These are phyloP conservation scores for Cercospora canescens DNA, from an alignment of 2,329 filamentous ascomycete species.

Conservation along the genomic window DNA sequence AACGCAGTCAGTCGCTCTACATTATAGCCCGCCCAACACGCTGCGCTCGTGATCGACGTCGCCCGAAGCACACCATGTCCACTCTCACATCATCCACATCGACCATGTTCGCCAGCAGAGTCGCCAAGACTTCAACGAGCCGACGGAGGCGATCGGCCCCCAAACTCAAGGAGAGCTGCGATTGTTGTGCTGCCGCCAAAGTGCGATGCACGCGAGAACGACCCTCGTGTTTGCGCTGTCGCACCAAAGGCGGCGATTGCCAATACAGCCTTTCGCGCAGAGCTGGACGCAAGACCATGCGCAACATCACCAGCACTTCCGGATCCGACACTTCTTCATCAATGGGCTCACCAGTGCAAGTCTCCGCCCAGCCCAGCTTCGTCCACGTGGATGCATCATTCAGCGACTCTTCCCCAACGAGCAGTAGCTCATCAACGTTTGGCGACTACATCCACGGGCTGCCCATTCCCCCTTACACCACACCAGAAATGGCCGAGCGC, in stretches of 20 bases:
- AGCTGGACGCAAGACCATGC: conserved; percentile 23
- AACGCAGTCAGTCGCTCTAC: background rate
- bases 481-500: background rate
- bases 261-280: conserved; percentile 27
- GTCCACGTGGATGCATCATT: background rate
- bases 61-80: background rate
- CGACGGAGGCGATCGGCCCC: conserved; percentile 8
- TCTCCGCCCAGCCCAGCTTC: background rate
- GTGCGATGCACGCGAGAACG: conserved; percentile 25
- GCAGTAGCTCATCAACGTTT: background rate
- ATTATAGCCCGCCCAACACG: background rate
- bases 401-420: background rate
- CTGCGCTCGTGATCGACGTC: background rate
- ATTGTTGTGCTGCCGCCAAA: conserved; percentile 24
- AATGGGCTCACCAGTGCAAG: conserved; percentile 3
- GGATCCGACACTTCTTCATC: conserved; percentile 7
- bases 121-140: conserved; percentile 3
- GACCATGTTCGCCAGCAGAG: background rate
- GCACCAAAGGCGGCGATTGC: conserved; percentile 22
- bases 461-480: background rate
- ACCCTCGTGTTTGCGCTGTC: conserved; percentile 26
- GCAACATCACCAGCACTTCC: conserved; percentile 5
- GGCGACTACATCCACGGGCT: background rate
- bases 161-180: conserved; percentile 26
- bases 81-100: background rate